Evolutionary conservation across 2,329 filamentous ascomycete genomes (phyloP), one percentile per base, ranked within the genome.

Genomic region (Fusarium nygamai): DNA sequence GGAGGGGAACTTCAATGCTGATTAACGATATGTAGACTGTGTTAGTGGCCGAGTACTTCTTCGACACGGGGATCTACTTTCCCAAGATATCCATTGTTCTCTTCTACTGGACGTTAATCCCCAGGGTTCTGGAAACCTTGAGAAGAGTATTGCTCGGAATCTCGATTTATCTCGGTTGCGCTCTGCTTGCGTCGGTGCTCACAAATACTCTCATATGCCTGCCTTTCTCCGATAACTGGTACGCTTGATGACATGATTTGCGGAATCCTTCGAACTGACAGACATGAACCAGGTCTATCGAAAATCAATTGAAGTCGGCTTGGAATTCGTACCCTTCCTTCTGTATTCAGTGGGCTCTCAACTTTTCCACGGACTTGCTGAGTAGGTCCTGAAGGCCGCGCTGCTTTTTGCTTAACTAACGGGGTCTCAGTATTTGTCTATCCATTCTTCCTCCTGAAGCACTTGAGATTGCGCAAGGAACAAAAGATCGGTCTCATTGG

Each of bases 261-360:
- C 6, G 5, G 6, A 44, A 17, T 5, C 0, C 0, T 20, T 5
- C 1, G 27, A 41, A 16, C 9, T 57, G 29, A 57, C 38, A 3
- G 12, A 19, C 22, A 3, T 4, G 2, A 68, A 12, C 5, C 6
- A 68, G 65, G 66, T 69, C 66, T 14, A 64, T 69, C 22, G 43
- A 67, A 12, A 69, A 69, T 7, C 66, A 69, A 22, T 34, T 64
- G 2, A 54, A 56, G 9, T 69, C 66, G 8, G 27, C 57, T 19
- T 69, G 66, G 66, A 69, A 69, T 29, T 69, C 66, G 1, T 69
- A 69, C 5, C 36, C 64, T n/a, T 39, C 57, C 5, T 69, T 69
- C 16, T 53, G 60, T 3, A 38, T 69, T 6, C 66, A 69, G 17
- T 69, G 66, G 66, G 50, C 36, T 20, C 43, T 69, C 1, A 69